Percentiles rank a stretch among this genome's conserved stretches.
These are phyloP conservation scores for Xylaria sp. DNA, from an alignment of 2,329 filamentous ascomycete species.

Conservation along the genomic window DNA sequence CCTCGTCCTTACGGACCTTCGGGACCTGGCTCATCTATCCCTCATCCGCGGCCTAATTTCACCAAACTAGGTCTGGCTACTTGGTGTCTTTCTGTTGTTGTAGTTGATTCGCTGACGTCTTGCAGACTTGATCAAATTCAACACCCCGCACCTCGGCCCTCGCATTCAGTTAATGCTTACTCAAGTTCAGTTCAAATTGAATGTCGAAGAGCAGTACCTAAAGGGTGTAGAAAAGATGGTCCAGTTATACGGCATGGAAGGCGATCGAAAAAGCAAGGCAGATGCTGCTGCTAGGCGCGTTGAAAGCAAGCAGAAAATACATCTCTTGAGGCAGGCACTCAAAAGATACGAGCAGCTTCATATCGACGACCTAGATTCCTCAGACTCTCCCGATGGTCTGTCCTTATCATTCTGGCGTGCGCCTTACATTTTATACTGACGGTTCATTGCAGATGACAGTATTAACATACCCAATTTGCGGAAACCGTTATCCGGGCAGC, in stretches of 20 bases:
- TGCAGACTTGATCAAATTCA: conserved; percentile 96
- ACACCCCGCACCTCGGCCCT: conserved; percentile 92
- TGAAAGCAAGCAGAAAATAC: conserved; percentile 98
- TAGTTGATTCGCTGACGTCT: conserved; percentile 20
- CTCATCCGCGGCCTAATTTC: conserved; percentile 87
- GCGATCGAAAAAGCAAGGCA: conserved; percentile 92
- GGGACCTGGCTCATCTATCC: conserved; percentile 72
- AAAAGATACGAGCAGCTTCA: conserved; percentile 98
- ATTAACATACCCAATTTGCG: conserved; percentile 94
- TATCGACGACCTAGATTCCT: conserved; percentile 82
- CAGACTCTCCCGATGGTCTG: conserved; percentile 84
- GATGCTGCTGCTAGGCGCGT: conserved; percentile 90
- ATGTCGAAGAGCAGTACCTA: conserved; percentile 98
- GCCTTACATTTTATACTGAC: conserved; percentile 34
- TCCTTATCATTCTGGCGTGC: conserved; percentile 22
- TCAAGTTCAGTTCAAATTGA: conserved; percentile 98
- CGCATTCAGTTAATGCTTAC: conserved; percentile 99
- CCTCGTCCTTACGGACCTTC: conserved; percentile 81
- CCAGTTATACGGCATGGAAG: conserved; percentile 95
- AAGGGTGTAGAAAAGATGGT: conserved; percentile 99
- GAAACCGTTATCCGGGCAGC: conserved; percentile 92
- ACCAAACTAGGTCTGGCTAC: conserved; percentile 85
- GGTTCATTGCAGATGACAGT: conserved; percentile 78
- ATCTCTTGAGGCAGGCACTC: conserved; percentile 92
- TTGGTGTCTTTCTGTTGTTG: not conserved